Evolutionary conservation across 345 rosid species (phyloP), one percentile per base, ranked within the genome.

Genomic region (Linum usitatissimum): DNA sequence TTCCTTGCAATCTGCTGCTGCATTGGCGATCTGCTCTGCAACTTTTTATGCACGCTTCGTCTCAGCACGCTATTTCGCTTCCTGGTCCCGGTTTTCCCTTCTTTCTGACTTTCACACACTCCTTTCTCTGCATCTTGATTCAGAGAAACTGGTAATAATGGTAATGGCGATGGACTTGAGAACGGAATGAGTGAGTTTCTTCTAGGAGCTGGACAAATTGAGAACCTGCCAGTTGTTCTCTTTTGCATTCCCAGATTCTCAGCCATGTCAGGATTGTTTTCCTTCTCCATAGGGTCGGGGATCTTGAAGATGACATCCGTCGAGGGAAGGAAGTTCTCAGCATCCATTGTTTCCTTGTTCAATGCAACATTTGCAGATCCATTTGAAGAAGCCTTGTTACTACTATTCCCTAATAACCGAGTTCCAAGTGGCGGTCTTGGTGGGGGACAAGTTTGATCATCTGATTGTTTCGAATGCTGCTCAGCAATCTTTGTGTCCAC

Each of bases 401-500:
- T 64, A 40, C 1, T 40, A 12, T 40, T 40, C 57, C 77, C 83
- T 53, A 79, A 56, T 64, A 70, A 66, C 62, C 84, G 76, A 70
- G 66, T 76, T 60, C 82, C 66, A 18, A 86, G 79, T 6, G 87
- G 85, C 12, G 82, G 81, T 64, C 90, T 85, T 36, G 64, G 55
- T 57, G 75, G 75, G 30, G 73, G 66, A 57, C 15, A 71, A 65
- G 48, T 76, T 60, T 68, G 83, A 59, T 87, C 91, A 53, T 80
- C 93, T 10, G 71, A 83, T 19, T 75, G 85, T 76, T 78, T 81
- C 64, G 69, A 64, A 55, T 70, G 84, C 10, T 62, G 88, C 76
- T 93, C 94, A 30, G 91, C 96, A 18, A 86, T 84, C 82, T 79
- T 93, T 19, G 88, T 81, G 76, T 93, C 96, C 36, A 93, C 92